phyloP scores from a whole-genome alignment of 192 early-diverging fungal genomes.

The Coemansia sp. region DNA sequence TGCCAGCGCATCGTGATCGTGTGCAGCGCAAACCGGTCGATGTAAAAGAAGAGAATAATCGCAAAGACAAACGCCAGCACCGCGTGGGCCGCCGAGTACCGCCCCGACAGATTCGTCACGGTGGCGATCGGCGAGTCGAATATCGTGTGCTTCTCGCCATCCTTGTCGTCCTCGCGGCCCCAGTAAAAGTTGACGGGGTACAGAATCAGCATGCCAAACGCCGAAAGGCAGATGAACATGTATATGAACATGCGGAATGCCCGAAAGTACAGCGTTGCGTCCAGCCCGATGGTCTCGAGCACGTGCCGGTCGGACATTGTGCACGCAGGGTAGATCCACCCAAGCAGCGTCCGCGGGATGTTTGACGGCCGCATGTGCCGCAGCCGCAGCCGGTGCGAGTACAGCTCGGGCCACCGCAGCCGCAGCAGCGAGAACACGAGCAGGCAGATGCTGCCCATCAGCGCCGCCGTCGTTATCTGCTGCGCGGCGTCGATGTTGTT shows the following conservation, averaged over 20 bases:
- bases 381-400: conserved; percentile 51
- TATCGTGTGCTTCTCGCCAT: conserved; percentile 25
- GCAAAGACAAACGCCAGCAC: conserved; percentile 48
- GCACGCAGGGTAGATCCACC: conserved; percentile 47
- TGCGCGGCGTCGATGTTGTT: conserved; percentile 52
- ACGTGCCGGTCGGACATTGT: conserved; percentile 53
- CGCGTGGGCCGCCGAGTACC: conserved; percentile 34
- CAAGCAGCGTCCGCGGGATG: conserved; percentile 45
- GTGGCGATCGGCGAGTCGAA: conserved; percentile 44
- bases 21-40: conserved; percentile 51
- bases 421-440: conserved; percentile 47
- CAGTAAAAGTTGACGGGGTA: conserved; percentile 47
- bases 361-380: conserved; percentile 48
- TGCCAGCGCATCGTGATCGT: conserved; percentile 53
- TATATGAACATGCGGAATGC: conserved; percentile 52
- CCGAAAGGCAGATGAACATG: conserved; percentile 38
- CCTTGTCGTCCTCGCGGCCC: conserved; percentile 14
- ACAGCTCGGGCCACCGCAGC: conserved; percentile 48
- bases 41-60: conserved; percentile 40
- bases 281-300: conserved; percentile 52
- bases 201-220: conserved; percentile 39
- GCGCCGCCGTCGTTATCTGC: conserved; percentile 45
- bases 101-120: conserved; percentile 19
- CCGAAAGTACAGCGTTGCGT: conserved; percentile 45
- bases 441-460: conserved; percentile 38